Evolutionary conservation across 1,284 basidiomycete species (phyloP), one percentile per base, ranked within the genome.

Genomic region (Lignosus rhinocerotis): DNA sequence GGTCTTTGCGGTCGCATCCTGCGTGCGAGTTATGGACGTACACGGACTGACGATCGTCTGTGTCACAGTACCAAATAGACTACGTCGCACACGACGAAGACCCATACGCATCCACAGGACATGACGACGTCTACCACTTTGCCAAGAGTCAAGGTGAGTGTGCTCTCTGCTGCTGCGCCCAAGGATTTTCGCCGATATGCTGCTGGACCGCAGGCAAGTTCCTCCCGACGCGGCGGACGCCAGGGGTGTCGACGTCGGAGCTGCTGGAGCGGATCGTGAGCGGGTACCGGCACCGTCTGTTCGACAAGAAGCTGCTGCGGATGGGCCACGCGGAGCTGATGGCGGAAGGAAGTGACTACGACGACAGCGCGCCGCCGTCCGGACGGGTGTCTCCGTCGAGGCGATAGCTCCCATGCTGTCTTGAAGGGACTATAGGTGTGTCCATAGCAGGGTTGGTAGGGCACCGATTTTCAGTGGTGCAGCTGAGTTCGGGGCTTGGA

Each of bases 81-180:
- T 99, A 98, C 70, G 92, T 99, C 49, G 96, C 96, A 1, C 96
- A 98, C 69, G 95, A 98, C 69, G 94, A 96, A 70, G 85, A 85
- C 55, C 92, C 93, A 0, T 97, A 97, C 67, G 83, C 82, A 7
- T 77, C 85, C 49, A 84, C 80, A 34, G 90, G 87, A 1, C 81
- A 86, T 58, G 87, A 91, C 34, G 96, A 99, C 71, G 92, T 97
- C 0, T 99, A 98, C 70, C 79, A 79, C 1, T 92, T 87, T 67
- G 85, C 86, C 53, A 98, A 98, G 76, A 78, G 78, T 45, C 83
- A 86, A 73, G 95, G 94, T 88, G 63, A 43, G 77, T 66, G 31
- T 36, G 14, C 11, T 33, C 25, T 36, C 42, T 6, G 48, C 51
- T 17, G 39, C 51, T n/a, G n/a, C n/a, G n/a, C n/a, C n/a, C 45